phyloP scores from a whole-genome alignment of 805 yeast genomes.

The Saccharomycopsis javanensis region DNA sequence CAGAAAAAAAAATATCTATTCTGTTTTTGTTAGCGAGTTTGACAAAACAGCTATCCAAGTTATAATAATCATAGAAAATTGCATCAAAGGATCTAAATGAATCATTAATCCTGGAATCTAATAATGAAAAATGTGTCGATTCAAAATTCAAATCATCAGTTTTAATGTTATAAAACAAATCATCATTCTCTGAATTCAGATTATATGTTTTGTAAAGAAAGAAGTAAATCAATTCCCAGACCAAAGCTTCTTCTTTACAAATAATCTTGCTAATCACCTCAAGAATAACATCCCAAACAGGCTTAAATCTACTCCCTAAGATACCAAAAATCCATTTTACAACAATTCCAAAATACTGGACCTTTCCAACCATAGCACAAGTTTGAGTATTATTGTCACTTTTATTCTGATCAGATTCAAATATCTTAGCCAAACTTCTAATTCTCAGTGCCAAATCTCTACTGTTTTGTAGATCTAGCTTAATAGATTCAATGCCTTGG shows the following conservation, averaged over 20 bases:
- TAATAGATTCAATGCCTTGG: conserved; percentile 58
- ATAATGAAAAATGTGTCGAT: background rate
- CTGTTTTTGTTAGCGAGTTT: conserved; percentile 29
- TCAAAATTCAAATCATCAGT: conserved; percentile 1
- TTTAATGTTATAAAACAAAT: conserved; percentile 16
- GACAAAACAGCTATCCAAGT: conserved; percentile 30
- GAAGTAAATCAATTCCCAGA: conserved; percentile 43
- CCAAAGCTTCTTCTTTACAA: conserved; percentile 30
- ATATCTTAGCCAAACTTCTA: conserved; percentile 42
- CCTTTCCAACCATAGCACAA: conserved; percentile 7
- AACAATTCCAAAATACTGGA: conserved; percentile 24
- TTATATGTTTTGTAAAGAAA: conserved; percentile 29
- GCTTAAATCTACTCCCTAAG: conserved; percentile 66
- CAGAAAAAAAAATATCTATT: conserved; percentile 32
- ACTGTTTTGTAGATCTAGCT: conserved; percentile 55
- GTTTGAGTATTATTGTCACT: conserved; percentile 13
- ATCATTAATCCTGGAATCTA: conserved; percentile 35
- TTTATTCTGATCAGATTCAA: conserved; percentile 25
- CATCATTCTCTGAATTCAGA: conserved; percentile 14
- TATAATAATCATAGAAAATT: conserved; percentile 28
- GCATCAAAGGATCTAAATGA: conserved; percentile 28
- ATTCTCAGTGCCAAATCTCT: conserved; percentile 68
- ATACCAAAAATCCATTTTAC: conserved; percentile 56
- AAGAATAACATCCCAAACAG: conserved; percentile 71
- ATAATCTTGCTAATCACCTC: conserved; percentile 46